A percentile compares a stretch with the other conserved stretches of the same genome.
These are phyloP conservation scores for Umbelopsis sp. DNA, from an alignment of 371 early-diverging fungal species.

Conservation along the genomic window DNA sequence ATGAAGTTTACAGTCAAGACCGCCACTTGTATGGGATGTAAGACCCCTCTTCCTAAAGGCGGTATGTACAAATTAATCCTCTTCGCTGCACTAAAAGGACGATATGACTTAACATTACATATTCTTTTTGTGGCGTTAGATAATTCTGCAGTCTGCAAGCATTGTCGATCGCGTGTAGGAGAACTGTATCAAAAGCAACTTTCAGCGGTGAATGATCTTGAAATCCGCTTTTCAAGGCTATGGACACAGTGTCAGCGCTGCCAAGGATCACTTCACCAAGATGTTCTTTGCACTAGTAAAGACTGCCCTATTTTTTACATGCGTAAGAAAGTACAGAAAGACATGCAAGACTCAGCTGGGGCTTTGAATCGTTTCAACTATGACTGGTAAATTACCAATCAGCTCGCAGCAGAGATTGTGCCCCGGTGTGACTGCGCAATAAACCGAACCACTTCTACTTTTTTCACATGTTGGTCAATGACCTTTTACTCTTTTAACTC, in stretches of 20 bases:
- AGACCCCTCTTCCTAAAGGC: slow-evolving; percentile 79
- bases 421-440: not conserved
- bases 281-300: slow-evolving; percentile 97
- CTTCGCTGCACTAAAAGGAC: not conserved
- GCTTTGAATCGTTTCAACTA: slow-evolving; percentile 66
- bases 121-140: slow-evolving; percentile 16
- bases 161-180: slow-evolving; percentile 74
- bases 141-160: slow-evolving; percentile 79
- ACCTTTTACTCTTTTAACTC: not conserved
- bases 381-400: slow-evolving; percentile 54
- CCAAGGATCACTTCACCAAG: slow-evolving; percentile 96
- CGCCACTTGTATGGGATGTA: slow-evolving; percentile 95
- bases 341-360: slow-evolving; percentile 77
- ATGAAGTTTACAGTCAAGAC: slow-evolving; percentile 94
- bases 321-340: slow-evolving; percentile 98
- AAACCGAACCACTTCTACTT: not conserved
- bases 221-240: slow-evolving; percentile 84
- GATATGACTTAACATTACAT: not conserved
- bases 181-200: slow-evolving; percentile 80
- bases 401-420: no score
- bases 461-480: not conserved
- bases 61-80: slow-evolving; percentile 45
- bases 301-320: slow-evolving; percentile 99
- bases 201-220: slow-evolving; percentile 68
- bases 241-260: slow-evolving; percentile 99